A percentile compares a stretch with the other conserved stretches of the same genome.
phyloP scores from a whole-genome alignment of 2,329 filamentous ascomycete species.

The Periconia macrospinosa region DNA sequence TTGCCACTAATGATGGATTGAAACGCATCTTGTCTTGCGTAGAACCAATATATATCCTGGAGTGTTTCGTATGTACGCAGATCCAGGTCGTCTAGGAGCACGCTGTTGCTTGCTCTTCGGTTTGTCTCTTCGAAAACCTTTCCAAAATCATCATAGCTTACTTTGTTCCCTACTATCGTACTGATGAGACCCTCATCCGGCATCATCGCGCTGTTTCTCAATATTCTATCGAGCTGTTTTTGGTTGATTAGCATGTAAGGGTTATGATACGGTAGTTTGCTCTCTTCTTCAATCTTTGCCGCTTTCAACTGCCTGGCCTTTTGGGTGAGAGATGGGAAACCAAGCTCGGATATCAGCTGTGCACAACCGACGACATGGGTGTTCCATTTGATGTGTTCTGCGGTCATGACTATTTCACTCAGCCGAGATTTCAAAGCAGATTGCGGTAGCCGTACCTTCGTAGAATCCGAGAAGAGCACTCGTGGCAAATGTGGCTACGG shows the following conservation, averaged over 20 bases:
- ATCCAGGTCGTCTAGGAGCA: constrained; percentile 52
- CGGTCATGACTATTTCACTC: constrained; percentile 68
- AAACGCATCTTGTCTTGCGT: constrained; percentile 89
- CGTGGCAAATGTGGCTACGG: constrained; percentile 83
- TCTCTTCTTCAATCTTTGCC: constrained; percentile 46
- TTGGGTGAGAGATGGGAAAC: constrained; percentile 72
- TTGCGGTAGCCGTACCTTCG: constrained; percentile 50
- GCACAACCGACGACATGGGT: constrained; percentile 85
- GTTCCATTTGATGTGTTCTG: constrained; percentile 94
- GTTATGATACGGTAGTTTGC: constrained; percentile 32
- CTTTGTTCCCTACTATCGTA: constrained; percentile 57
- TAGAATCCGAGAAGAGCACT: constrained; percentile 87
- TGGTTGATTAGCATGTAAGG: constrained; percentile 36
- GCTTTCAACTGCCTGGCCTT: constrained; percentile 68
- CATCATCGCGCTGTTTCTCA: constrained; percentile 47
- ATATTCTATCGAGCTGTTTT: constrained; percentile 24
- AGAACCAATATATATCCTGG: constrained; percentile 94
- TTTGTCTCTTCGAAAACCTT: constrained; percentile 47
- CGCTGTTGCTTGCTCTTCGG: constrained; percentile 35
- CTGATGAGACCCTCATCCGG: constrained; percentile 58
- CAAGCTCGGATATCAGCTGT: constrained; percentile 79
- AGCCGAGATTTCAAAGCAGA: not conserved
- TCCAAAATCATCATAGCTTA: constrained; percentile 62
- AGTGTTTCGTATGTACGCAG: constrained; percentile 79
- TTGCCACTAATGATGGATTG: constrained; percentile 89